These are phyloP conservation scores for Erythrophleum fordii DNA, from an alignment of 306 rosid species.

Conservation along the genomic window DNA sequence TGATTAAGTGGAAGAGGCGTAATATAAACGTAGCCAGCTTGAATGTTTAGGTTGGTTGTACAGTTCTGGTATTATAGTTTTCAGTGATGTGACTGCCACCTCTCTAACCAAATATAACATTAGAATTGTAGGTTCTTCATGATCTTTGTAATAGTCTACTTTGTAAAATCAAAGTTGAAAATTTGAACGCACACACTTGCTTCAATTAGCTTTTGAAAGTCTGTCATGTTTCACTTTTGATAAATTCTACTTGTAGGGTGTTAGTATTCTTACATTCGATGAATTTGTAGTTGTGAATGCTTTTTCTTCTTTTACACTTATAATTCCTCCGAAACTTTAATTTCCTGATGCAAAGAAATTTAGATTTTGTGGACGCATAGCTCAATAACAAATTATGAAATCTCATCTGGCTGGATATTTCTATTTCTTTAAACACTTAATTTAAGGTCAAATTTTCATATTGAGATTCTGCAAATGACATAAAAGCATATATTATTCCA, in stretches of 20 bases:
- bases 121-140: conserved; percentile 9
- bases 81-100: conserved; percentile 21
- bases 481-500: neutral
- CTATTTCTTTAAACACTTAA: neutral
- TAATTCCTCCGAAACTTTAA: neutral
- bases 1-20: conserved; percentile 45
- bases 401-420: neutral
- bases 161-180: conserved; percentile 18
- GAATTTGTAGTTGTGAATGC: neutral
- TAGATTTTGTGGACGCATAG: neutral
- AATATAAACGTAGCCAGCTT: conserved; percentile 7
- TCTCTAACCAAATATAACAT: conserved; percentile 21
- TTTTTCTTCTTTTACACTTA: neutral
- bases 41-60: conserved; percentile 36
- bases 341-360: neutral
- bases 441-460: neutral
- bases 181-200: neutral
- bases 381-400: neutral
- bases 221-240: neutral
- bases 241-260: neutral
- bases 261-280: neutral
- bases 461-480: neutral
- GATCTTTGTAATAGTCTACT: conserved; percentile 7
- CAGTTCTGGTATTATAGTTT: conserved; percentile 35
- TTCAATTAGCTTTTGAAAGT: neutral